phyloP scores from a whole-genome alignment of 305 asterid genomes.

The Lippia alba region DNA sequence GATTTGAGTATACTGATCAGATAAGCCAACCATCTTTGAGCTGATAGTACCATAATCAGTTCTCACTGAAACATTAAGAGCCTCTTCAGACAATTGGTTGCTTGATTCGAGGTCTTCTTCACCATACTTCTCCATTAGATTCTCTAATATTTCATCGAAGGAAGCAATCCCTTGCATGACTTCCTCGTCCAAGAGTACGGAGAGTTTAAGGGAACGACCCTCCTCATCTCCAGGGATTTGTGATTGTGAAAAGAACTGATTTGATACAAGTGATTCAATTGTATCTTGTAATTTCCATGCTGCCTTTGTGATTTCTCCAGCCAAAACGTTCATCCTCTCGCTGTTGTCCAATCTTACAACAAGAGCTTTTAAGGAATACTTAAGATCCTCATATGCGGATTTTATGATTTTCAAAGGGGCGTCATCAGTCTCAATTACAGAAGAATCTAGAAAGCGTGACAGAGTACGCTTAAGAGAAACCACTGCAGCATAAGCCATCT shows the following conservation, averaged over 20 bases:
- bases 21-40: background rate
- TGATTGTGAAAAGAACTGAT: background rate
- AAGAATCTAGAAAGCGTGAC: no score
- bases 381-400: no score
- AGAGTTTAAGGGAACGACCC: background rate
- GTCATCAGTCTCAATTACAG: no score
- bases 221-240: background rate
- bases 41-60: background rate
- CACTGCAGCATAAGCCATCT: no score
- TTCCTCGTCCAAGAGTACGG: background rate
- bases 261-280: background rate
- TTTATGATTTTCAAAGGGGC: no score
- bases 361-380: no score
- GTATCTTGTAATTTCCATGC: background rate
- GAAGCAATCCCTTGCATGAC: background rate
- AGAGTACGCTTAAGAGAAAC: no score
- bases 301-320: background rate
- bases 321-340: no score
- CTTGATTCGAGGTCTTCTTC: background rate
- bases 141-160: background rate
- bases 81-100: background rate
- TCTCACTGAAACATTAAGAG: background rate
- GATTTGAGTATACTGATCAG: background rate
- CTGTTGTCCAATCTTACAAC: no score
- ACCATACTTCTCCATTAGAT: background rate